Conservation (phyloP, 495 filamentous ascomycete genomes). For the Aspergillus leporis region DNA sequence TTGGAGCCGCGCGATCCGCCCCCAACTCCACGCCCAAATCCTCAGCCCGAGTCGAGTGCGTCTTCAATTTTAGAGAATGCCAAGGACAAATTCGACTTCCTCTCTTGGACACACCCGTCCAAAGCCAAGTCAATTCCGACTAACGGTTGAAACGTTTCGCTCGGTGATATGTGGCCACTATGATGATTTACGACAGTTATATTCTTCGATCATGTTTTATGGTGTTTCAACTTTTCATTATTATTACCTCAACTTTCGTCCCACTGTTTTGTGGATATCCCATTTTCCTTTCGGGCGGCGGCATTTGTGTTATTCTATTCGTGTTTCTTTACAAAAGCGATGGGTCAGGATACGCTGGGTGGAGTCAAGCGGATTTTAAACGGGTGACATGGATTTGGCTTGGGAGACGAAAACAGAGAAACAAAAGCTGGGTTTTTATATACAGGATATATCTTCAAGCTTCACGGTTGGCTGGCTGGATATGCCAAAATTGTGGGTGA, state of each 20-base stretch:
- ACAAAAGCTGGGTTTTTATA: background rate
- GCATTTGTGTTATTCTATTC: slow-evolving; percentile 5
- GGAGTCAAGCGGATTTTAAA: slow-evolving; percentile 7
- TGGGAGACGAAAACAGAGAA: background rate
- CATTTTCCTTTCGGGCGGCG: background rate
- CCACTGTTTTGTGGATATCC: slow-evolving; percentile 19
- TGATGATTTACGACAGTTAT: slow-evolving; percentile 20
- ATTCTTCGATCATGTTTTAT: slow-evolving; percentile 13
- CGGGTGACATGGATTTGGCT: background rate
- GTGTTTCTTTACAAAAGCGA: slow-evolving; percentile 1
- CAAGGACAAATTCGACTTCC: slow-evolving; percentile 59
- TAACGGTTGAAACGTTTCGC: slow-evolving; percentile 34
- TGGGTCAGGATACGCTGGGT: slow-evolving; percentile 7
- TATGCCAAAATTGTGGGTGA: background rate
- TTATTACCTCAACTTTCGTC: slow-evolving; percentile 7
- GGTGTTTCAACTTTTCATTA: slow-evolving; percentile 1
- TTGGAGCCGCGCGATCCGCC: slow-evolving; percentile 76
- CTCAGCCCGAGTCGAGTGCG: slow-evolving; percentile 39
- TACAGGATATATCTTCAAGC: slow-evolving; percentile 8
- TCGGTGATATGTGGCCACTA: slow-evolving; percentile 9
- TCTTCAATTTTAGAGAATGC: slow-evolving; percentile 53
- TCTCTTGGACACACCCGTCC: slow-evolving; percentile 53
- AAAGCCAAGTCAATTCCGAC: slow-evolving; percentile 50
- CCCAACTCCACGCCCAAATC: slow-evolving; percentile 17
- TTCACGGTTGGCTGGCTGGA: slow-evolving; percentile 1